Conservation (phyloP, 768 basidiomycete species). For the Pisolithus microcarpus region DNA sequence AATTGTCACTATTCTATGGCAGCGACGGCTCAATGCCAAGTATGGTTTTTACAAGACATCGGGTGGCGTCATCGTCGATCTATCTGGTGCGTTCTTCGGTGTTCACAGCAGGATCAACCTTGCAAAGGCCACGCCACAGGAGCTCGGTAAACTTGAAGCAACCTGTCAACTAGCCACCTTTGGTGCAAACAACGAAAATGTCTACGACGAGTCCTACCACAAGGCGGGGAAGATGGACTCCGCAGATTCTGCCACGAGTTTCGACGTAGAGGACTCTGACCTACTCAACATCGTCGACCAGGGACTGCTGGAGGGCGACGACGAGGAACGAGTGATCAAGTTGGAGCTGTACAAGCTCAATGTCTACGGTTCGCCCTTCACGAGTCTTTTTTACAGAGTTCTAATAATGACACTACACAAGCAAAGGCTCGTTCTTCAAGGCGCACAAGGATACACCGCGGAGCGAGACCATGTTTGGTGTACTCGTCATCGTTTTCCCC, state of each 20-base stretch:
- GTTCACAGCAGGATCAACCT: too few species aligned
- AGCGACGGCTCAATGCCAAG: too few species aligned
- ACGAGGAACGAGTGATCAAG: slow-evolving; percentile 13
- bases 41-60: too few species aligned
- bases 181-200: slow-evolving; percentile 28
- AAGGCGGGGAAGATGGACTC: slow-evolving; percentile 43
- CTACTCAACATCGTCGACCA: slow-evolving; percentile 22
- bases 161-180: slow-evolving; percentile 38
- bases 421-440: slow-evolving; percentile 42
- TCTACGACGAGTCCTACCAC: slow-evolving; percentile 37
- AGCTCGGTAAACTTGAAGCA: slow-evolving; percentile 17
- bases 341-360: slow-evolving; percentile 41
- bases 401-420: slow-evolving; percentile 12
- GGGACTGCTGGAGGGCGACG: slow-evolving; percentile 15
- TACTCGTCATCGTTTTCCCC: slow-evolving; percentile 46
- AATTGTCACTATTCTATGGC: too few species aligned
- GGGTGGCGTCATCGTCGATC: too few species aligned
- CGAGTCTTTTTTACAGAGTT: background rate
- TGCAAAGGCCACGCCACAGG: background rate
- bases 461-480: slow-evolving; percentile 40
- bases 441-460: slow-evolving; percentile 44
- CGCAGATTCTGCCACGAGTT: slow-evolving; percentile 26
- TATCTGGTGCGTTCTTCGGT: too few species aligned
- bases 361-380: slow-evolving; percentile 32
- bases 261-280: slow-evolving; percentile 24